Conservation (phyloP, 1,284 basidiomycete genomes). For the Puccinia coronata region DNA sequence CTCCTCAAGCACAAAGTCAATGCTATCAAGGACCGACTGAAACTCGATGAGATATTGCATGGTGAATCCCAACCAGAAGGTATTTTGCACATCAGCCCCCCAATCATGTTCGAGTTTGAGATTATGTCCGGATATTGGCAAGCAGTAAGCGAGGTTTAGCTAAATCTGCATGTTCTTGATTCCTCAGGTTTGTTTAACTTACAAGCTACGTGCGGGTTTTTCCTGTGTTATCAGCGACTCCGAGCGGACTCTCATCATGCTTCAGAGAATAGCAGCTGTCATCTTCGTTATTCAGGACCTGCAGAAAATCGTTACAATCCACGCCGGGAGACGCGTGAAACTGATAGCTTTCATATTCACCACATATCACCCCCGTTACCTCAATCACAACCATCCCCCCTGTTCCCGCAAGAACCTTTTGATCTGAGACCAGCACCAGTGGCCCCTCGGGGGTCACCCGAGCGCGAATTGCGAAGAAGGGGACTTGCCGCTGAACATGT, state of each 20-base stretch:
- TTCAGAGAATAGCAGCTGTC: background rate
- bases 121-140: background rate
- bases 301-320: no score
- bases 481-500: background rate
- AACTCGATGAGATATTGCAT: background rate
- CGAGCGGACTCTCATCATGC: background rate
- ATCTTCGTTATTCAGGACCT: background rate
- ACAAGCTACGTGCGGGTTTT: background rate
- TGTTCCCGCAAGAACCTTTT: no score
- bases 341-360: background rate
- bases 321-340: background rate
- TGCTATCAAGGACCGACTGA: background rate
- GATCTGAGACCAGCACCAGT: no score
- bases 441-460: no score
- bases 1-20: background rate
- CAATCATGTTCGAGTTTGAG: conserved; percentile 4
- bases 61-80: background rate
- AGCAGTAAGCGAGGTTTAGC: background rate
- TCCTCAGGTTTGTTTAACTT: no score
- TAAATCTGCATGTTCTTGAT: background rate
- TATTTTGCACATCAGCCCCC: background rate
- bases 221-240: background rate
- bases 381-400: background rate
- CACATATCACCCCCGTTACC: background rate
- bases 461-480: no score